Evolutionary conservation across 345 rosid genomes (phyloP), one percentile per base, ranked within the genome.

Genomic region (Eucalyptus shirleyi): DNA sequence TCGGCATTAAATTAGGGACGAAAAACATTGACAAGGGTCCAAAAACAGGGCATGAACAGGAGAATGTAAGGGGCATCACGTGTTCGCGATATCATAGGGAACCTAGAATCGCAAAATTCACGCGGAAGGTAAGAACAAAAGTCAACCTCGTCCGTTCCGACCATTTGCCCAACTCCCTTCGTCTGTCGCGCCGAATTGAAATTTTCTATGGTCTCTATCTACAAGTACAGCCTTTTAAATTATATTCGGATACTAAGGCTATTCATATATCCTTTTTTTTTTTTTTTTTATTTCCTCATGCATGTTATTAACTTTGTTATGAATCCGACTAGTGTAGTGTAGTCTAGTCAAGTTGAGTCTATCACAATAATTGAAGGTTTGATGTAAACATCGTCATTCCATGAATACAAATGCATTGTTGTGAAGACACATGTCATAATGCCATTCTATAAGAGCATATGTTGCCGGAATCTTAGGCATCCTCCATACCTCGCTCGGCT

Each of bases 331-430:
- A n/a, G 18, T 65, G 72, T n/a, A 14, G 18, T 65, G 77, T n/a
- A 15, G 6, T 65, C 37, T 7, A 30, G 1, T n/a, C 6, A 8
- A n/a, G 77, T 11, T 0, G 0, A 65, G 40, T 4, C 3, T 1
- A 0, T n/a, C 37, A 6, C 2, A 1, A 16, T 0, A n/a, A 65
- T 65, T 7, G 37, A 62, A 28, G 5, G 0, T 62, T 62, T 0
- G 4, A 65, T 65, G 37, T n/a, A 7, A n/a, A 65, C 77, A n/a
- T 30, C 19, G 1, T 4, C 3, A 0, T 15, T 8, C 5, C 5
- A 0, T 16, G 21, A 65, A n/a, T 30, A n/a, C 19, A n/a, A n/a
- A 65, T 65, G 77, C 19, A 15, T 15, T 8, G 11, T 65, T 16
- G 37, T 14, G 6, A 65, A 32, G 11, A n/a, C 3, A 1, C 3